Evolutionary conservation across 1,139 yeast species (phyloP), one percentile per base, ranked within the genome.

Genomic region (Suhomyces choctaworum): DNA sequence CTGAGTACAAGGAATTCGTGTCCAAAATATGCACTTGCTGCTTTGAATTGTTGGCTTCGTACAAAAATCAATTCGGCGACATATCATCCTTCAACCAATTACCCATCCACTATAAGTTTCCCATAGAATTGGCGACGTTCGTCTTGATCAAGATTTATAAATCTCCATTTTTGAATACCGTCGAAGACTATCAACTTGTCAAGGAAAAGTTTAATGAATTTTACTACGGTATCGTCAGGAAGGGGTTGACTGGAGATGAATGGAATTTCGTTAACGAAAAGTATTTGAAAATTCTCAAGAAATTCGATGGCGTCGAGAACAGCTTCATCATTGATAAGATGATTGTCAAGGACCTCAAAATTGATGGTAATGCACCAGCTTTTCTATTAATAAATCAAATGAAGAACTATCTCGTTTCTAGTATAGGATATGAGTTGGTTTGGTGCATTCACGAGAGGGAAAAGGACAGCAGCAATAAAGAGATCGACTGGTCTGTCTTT

Each of bases 31-130:
- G 68, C 2, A 32, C 39, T 8, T 55, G 66, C 31, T 66, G 74
- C 46, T 54, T 55, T 36, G 35, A 40, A 4, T 53, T 68, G 20
- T 50, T 64, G 21, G 51, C 51, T 13, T 39, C 59, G 19, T 57
- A 56, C 29, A 46, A 50, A 21, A 30, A 32, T 14, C 60, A 59
- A 22, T 59, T 65, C 38, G 42, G 43, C 4, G 48, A 50, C 31
- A 36, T 48, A 7, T 36, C 44, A 12, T 56, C 53, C 42, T 58
- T 60, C 37, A 57, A 58, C 37, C 70, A 60, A 44, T 46, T 70
- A 12, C 75, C 76, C 2, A 54, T 70, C 19, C 73, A 68, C 46
- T 68, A 59, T 46, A 63, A 62, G 34, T 67, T 69, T 41, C 62
- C 70, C 8, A 45, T 70, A 20, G 74, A 69, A 36, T 53, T 65